Evolutionary conservation across 257 asterid species (phyloP).

Genomic region (Solanum verrucosum): DNA sequence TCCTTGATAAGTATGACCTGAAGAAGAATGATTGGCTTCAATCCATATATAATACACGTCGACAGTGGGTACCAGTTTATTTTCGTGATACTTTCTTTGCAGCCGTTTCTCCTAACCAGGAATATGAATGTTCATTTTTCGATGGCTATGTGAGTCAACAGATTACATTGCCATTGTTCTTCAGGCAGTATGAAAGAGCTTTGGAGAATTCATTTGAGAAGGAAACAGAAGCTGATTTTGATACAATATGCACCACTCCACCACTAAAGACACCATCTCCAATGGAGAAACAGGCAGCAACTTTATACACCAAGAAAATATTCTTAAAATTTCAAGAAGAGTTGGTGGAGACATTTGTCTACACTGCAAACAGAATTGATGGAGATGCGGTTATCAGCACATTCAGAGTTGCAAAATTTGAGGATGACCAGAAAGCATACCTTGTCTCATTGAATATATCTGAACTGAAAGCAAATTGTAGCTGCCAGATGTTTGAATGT

Average conservation of each 20-base stretch:
- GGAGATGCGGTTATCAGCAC: conserved; percentile 58
- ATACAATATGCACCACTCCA: conserved; percentile 63
- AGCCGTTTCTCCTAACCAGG: conserved; percentile 37
- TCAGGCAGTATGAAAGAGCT: conserved; percentile 86
- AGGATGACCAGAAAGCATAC: conserved; percentile 66
- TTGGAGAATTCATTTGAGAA: conserved; percentile 65
- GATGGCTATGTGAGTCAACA: conserved; percentile 82
- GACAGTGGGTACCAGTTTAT: conserved; percentile 86
- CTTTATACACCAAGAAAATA: conserved; percentile 56
- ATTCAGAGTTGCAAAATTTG: conserved; percentile 86
- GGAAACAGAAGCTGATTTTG: conserved; percentile 79
- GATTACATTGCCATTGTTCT: conserved; percentile 82
- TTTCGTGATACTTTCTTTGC: conserved; percentile 80
- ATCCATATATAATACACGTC: conserved; percentile 57
- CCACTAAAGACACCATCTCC: conserved; percentile 86
- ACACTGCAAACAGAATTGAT: conserved; percentile 78
- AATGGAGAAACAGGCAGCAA: conserved; percentile 89
- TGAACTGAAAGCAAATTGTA: conserved; percentile 72
- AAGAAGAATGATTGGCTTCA: conserved; percentile 81
- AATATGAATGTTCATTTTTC: conserved; percentile 60
- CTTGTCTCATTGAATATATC: conserved; percentile 47
- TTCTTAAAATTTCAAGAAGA: conserved; percentile 85
- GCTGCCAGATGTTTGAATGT: conserved; percentile 85
- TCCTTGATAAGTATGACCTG: conserved; percentile 69
- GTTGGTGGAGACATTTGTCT: conserved; percentile 87